Evolutionary conservation across 73 alveolate genomes (phyloP), one percentile per base, ranked within the genome.

Genomic region (Tetrahymena malaccensis): DNA sequence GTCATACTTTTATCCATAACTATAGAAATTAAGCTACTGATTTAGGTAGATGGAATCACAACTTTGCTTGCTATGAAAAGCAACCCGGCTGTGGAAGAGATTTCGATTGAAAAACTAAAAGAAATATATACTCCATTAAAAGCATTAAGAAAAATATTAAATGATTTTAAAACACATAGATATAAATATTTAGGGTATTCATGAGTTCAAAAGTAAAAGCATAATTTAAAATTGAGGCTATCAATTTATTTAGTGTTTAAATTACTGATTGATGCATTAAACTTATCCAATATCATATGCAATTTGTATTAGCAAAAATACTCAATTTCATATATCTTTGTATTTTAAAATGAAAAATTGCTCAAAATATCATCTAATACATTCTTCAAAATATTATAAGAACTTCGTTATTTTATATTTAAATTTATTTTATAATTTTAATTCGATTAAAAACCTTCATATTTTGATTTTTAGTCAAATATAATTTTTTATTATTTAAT

Each of bases 21-120:
- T 44, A 58, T 35, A 85, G 95, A 95, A 95, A 95, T 55, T 35
- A 93, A 93, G 95, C 40, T 21, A 94, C 95, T 10, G 85, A 95
- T 95, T 27, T 50, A 56, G 97, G 97, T 10, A 95, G 95, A 95
- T 95, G 97, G 97, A 95, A 95, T 34, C 94, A 94, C 55, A 95
- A 95, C 85, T 95, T 95, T 89, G 95, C 93, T 1, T 95, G 97
- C 83, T 95, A 93, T 94, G 97, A 95, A 34, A 95, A 95, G 84
- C 95, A 89, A 43, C 95, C 97, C n/a, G 58, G 37, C 35, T 95
- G 97, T 55, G 97, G 96, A 13, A 95, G 97, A 95, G 97, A 95
- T 89, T 95, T 95, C 93, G 95, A 85, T 43, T 95, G 97, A 95
- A 50, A 50, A 50, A 50, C 83, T 50, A 50, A 31, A 50, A 50